A percentile compares a stretch with the other conserved stretches of the same genome.
Evolutionary conservation across 768 basidiomycete species (phyloP).

Genomic region (Tylopilus plumbeoviolaceoides): DNA sequence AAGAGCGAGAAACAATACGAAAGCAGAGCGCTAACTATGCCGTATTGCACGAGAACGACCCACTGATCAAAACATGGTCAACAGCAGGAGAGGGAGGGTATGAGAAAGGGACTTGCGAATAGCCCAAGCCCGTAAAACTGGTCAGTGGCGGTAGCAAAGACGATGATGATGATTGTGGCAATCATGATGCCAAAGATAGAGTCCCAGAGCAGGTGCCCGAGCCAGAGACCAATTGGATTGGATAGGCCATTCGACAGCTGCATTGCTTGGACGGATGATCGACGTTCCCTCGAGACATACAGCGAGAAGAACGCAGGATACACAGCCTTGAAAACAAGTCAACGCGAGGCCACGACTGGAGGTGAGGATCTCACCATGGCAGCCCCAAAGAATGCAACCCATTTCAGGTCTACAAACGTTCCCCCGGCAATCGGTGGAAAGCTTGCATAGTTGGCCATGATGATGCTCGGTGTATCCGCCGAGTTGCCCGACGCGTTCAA

Average conservation of each 20-base stretch:
- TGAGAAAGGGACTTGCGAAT: constrained; percentile 39
- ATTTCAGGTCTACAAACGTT: constrained; percentile 61
- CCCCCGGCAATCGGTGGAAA: constrained; percentile 57
- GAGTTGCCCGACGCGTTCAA: constrained; percentile 47
- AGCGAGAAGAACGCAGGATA: constrained; percentile 81
- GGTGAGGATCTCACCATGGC: constrained; percentile 49
- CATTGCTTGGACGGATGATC: constrained; percentile 72
- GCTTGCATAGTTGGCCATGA: constrained; percentile 51
- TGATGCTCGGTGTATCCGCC: constrained; percentile 43
- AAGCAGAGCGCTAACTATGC: constrained; percentile 63
- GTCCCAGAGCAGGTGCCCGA: constrained; percentile 78
- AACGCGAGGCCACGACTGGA: background rate
- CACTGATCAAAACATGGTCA: constrained; percentile 42
- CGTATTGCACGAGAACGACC: constrained; percentile 67
- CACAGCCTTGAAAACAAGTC: constrained; percentile 44
- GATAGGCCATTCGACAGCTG: constrained; percentile 74
- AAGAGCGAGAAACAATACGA: constrained; percentile 62
- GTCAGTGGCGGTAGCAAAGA: constrained; percentile 52
- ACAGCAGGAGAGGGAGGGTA: too few species aligned
- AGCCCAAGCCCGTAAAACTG: constrained; percentile 70
- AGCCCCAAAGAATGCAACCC: constrained; percentile 72
- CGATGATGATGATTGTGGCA: constrained; percentile 58
- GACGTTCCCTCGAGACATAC: constrained; percentile 71
- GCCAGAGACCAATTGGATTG: constrained; percentile 69
- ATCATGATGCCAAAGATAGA: constrained; percentile 53